Conservation (phyloP, 495 filamentous ascomycete species). For the Daldinia loculata region DNA sequence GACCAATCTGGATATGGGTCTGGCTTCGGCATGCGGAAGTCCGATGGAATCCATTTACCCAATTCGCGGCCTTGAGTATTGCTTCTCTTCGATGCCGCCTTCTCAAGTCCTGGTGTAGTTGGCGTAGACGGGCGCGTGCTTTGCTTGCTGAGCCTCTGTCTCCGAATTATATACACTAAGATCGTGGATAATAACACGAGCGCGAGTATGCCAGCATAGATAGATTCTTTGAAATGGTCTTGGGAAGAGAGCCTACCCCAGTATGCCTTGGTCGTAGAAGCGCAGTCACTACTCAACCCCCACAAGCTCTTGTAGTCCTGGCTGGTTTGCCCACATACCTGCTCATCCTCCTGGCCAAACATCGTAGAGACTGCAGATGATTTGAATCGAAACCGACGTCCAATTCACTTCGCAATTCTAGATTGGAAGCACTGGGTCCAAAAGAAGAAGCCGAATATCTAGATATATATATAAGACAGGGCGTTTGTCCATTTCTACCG, state of each 20-base stretch:
- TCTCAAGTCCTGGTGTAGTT: slow-evolving; percentile 35
- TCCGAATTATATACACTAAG: slow-evolving; percentile 26
- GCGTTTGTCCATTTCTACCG: background rate
- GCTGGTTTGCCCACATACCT: slow-evolving; percentile 6
- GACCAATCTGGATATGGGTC: slow-evolving; percentile 77
- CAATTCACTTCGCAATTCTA: background rate
- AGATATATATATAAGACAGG: slow-evolving; percentile 20
- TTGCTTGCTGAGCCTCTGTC: slow-evolving; percentile 20
- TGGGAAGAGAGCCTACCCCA: slow-evolving; percentile 12
- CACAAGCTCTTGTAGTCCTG: slow-evolving; percentile 17
- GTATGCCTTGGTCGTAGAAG: slow-evolving; percentile 8
- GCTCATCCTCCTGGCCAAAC: slow-evolving; percentile 9
- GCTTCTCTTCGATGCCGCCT: slow-evolving; percentile 17
- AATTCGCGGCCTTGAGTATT: slow-evolving; percentile 35
- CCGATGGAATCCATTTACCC: slow-evolving; percentile 73
- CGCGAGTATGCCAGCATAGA: slow-evolving; percentile 13
- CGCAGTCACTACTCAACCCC: slow-evolving; percentile 5
- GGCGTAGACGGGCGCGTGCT: slow-evolving; percentile 35
- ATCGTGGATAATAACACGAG: slow-evolving; percentile 27
- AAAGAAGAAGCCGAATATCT: background rate
- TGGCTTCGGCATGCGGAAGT: slow-evolving; percentile 74
- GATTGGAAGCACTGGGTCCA: background rate
- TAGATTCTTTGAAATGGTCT: slow-evolving; percentile 1
- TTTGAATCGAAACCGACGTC: background rate
- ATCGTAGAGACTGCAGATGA: background rate